phyloP scores from a whole-genome alignment of 768 basidiomycete species.

The Boletus sp. region DNA sequence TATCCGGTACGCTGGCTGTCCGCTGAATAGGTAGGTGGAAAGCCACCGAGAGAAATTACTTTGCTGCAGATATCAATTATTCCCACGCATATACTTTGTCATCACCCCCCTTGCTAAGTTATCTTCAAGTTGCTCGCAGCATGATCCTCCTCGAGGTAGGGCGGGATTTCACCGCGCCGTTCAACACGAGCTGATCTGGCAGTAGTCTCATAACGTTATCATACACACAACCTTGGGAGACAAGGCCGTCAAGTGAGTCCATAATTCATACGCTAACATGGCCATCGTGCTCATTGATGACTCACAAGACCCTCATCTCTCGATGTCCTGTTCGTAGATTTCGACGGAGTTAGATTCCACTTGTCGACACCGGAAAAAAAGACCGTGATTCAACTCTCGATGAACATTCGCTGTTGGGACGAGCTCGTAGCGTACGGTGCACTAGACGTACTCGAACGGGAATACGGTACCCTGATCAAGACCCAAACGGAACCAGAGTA shows the following conservation, averaged over 20 bases:
- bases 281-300: conserved; percentile 15
- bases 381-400: conserved; percentile 79
- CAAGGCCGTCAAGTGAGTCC: conserved; percentile 75
- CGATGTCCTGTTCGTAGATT: conserved; percentile 97
- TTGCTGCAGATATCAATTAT: conserved; percentile 14
- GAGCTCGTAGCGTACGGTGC: conserved; percentile 90
- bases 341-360: conserved; percentile 94
- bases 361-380: conserved; percentile 86
- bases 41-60: conserved; percentile 24
- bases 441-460: conserved; percentile 67
- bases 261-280: not conserved
- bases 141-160: conserved; percentile 88
- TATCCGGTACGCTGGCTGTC: conserved; percentile 5
- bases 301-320: conserved; percentile 74
- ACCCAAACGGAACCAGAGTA: conserved; percentile 80
- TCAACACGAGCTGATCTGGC: conserved; percentile 7
- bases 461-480: conserved; percentile 74
- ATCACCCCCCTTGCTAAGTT: not conserved
- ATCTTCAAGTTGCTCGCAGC: not conserved
- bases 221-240: conserved; percentile 87
- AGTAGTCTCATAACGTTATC: conserved; percentile 86
- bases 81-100: conserved; percentile 29
- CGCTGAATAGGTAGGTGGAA: conserved; percentile 10
- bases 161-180: not conserved
- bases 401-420: conserved; percentile 97